These are phyloP conservation scores for Acacia melanoxylon DNA, from an alignment of 306 rosid genomes.

Conservation along the genomic window DNA sequence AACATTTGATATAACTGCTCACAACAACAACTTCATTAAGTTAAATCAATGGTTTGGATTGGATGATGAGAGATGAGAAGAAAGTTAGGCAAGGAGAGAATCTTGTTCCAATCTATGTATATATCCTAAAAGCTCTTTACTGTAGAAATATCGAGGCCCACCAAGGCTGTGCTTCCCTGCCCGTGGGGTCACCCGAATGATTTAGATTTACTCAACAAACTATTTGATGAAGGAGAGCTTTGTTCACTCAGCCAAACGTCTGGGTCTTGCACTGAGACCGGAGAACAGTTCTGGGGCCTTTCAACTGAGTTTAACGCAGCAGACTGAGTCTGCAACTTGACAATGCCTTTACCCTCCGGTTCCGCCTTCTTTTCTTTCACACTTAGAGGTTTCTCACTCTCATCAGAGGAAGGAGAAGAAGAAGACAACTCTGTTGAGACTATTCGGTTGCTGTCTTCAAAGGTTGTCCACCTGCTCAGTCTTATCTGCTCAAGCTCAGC, in stretches of 20 bases:
- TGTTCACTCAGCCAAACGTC: constrained; percentile 76
- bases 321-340: constrained; percentile 25
- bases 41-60: too few relatives aligned
- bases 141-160: background rate
- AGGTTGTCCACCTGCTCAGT: constrained; percentile 39
- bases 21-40: too few relatives aligned
- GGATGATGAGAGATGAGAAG: too few relatives aligned
- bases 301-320: constrained; percentile 33
- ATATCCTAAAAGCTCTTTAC: background rate
- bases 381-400: constrained; percentile 56
- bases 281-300: constrained; percentile 46
- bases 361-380: constrained; percentile 20
- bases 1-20: too few relatives aligned
- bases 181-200: constrained; percentile 32
- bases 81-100: too few relatives aligned
- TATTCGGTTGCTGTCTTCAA: constrained; percentile 43
- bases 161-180: constrained; percentile 1
- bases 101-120: background rate
- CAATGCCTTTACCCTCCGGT: constrained; percentile 29
- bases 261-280: constrained; percentile 70
- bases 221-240: constrained; percentile 78
- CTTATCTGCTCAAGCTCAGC: constrained; percentile 70
- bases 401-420: constrained; percentile 50
- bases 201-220: constrained; percentile 53
- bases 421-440: constrained; percentile 51